Percentiles rank a stretch among this genome's conserved stretches.
These are phyloP conservation scores for Lodderomyces parapsilosis DNA, from an alignment of 1,139 yeast genomes.

Conservation along the genomic window DNA sequence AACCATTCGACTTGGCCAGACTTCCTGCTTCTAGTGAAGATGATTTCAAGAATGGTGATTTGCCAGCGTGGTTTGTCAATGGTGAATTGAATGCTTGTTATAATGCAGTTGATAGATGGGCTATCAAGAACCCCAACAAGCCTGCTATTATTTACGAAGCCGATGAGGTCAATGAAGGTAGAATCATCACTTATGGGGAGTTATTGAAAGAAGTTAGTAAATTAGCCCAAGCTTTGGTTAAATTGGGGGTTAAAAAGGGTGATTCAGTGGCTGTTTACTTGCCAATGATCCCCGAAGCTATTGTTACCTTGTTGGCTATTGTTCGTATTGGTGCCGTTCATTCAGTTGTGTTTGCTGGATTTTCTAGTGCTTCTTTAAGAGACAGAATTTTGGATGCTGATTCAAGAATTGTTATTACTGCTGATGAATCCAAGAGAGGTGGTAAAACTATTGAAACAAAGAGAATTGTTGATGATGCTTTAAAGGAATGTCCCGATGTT, in stretches of 20 bases:
- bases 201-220: conserved; percentile 66
- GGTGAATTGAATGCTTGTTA: conserved; percentile 77
- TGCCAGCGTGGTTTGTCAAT: conserved; percentile 75
- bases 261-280: conserved; percentile 83
- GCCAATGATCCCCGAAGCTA: conserved; percentile 85
- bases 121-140: conserved; percentile 64
- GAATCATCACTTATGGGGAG: conserved; percentile 67
- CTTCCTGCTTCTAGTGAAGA: conserved; percentile 48
- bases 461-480: conserved; percentile 79
- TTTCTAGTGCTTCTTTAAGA: conserved; percentile 69
- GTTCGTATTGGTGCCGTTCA: conserved; percentile 79
- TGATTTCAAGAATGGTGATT: conserved; percentile 63
- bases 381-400: conserved; percentile 80
- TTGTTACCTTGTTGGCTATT: conserved; percentile 71
- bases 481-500: conserved; percentile 67
- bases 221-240: conserved; percentile 65
- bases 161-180: conserved; percentile 69
- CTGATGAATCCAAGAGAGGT: conserved; percentile 81
- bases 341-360: conserved; percentile 84
- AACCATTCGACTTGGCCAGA: conserved; percentile 58
- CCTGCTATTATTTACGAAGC: conserved; percentile 81
- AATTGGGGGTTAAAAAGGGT: conserved; percentile 73
- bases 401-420: conserved; percentile 69
- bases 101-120: conserved; percentile 82
- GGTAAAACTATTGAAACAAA: conserved; percentile 82